Conservation (phyloP, 768 basidiomycete genomes). For the Termitomyces sp. region DNA sequence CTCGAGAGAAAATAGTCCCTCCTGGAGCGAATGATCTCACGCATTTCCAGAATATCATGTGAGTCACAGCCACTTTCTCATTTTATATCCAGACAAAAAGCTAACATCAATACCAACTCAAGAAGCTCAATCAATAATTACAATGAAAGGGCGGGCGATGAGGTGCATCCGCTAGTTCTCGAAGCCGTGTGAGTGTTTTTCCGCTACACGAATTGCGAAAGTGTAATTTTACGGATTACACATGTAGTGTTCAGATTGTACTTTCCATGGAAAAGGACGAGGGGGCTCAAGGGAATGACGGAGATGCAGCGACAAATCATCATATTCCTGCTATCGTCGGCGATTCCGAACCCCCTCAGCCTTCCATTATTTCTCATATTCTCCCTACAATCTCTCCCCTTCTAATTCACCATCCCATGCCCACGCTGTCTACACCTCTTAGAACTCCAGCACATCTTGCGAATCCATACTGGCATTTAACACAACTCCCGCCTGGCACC, state of each 20-base stretch:
- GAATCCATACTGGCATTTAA: neutral
- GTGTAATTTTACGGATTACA: neutral
- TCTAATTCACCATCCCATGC: neutral
- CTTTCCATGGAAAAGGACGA: neutral
- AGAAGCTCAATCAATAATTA: neutral
- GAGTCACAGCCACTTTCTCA: neutral
- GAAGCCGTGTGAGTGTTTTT: neutral
- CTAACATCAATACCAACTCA: neutral
- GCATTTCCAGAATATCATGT: neutral
- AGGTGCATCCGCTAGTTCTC: neutral
- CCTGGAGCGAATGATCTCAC: neutral
- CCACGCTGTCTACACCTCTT: neutral
- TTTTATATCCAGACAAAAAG: too few species aligned
- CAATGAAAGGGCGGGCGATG: neutral
- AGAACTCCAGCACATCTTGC: neutral
- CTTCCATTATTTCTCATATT: too few species aligned
- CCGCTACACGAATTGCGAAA: neutral
- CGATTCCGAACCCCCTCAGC: neutral
- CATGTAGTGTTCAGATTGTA: neutral
- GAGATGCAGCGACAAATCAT: neutral
- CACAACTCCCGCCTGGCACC: neutral
- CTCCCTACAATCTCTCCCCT: neutral
- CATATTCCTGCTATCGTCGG: neutral
- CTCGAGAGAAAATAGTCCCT: neutral
- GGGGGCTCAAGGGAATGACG: too few species aligned